phyloP scores from a whole-genome alignment of 345 rosid genomes.

The Eutrema heterophyllum region DNA sequence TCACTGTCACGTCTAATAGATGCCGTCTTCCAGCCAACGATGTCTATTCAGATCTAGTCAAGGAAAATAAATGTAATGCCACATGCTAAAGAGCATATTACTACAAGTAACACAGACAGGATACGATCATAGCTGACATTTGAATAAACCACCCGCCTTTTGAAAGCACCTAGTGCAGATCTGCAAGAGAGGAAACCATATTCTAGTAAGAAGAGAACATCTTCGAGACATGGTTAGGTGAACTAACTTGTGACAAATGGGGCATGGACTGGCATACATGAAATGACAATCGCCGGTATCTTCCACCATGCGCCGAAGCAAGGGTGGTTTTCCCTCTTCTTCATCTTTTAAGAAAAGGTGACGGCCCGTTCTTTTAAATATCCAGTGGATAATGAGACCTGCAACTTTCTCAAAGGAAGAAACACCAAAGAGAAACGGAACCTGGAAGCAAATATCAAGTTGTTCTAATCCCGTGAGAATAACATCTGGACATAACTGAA shows the following conservation, averaged over 20 bases:
- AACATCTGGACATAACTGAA: not conserved
- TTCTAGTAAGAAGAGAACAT: slow-evolving; percentile 16
- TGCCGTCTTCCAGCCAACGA: slow-evolving; percentile 98
- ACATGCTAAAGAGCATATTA: not conserved
- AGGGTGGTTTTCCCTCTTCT: slow-evolving; percentile 78
- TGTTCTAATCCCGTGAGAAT: not conserved
- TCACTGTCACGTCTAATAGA: slow-evolving; percentile 78
- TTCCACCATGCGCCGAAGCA: slow-evolving; percentile 74
- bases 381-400: slow-evolving; percentile 76
- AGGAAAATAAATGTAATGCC: slow-evolving; percentile 32
- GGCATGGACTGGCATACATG: slow-evolving; percentile 45
- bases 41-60: slow-evolving; percentile 50
- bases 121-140: slow-evolving; percentile 90
- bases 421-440: slow-evolving; percentile 96
- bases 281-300: slow-evolving; percentile 56
- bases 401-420: slow-evolving; percentile 87
- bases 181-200: slow-evolving; percentile 40
- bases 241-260: not conserved
- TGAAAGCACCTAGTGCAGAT: slow-evolving; percentile 76
- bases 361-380: slow-evolving; percentile 88
- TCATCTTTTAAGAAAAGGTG: slow-evolving; percentile 90
- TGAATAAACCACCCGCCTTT: slow-evolving; percentile 85
- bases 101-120: slow-evolving; percentile 33
- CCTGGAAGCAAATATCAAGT: slow-evolving; percentile 44
- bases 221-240: not conserved